A percentile compares a stretch with the other conserved stretches of the same genome.
phyloP scores from a whole-genome alignment of 2,329 filamentous ascomycete genomes.

The Cercospora sp. region DNA sequence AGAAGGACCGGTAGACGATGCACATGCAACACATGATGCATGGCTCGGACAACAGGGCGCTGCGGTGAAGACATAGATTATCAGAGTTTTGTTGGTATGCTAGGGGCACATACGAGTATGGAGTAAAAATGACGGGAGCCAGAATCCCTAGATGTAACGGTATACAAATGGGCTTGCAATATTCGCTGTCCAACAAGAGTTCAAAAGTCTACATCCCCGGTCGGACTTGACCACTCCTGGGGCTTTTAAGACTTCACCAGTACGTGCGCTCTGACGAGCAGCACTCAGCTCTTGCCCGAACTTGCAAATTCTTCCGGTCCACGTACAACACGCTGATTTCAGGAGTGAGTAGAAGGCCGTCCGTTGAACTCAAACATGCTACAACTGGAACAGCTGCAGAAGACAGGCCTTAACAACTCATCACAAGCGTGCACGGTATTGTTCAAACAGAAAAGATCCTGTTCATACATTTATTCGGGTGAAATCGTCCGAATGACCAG shows the following conservation, averaged over 20 bases:
- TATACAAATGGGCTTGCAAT: background rate
- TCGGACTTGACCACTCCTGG: background rate
- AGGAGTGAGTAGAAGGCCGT: background rate
- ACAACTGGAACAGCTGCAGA: background rate
- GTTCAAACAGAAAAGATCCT: background rate
- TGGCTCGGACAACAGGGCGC: background rate
- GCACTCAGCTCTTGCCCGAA: background rate
- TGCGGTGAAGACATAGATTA: background rate
- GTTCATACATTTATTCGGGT: background rate
- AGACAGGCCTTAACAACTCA: background rate
- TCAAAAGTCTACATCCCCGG: background rate
- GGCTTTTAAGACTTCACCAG: background rate
- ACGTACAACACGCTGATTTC: background rate
- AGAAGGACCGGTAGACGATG: constrained; percentile 54
- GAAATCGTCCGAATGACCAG: background rate
- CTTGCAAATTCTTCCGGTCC: background rate
- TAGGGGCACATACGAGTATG: background rate
- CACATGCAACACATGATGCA: background rate
- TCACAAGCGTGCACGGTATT: background rate
- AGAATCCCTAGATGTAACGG: background rate
- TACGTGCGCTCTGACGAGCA: background rate
- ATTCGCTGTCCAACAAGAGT: background rate
- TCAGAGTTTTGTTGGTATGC: background rate
- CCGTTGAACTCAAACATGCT: no score
- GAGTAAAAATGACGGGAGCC: background rate